Evolutionary conservation across 1,284 basidiomycete species (phyloP).

Genomic region (Amylostereum areolatum): DNA sequence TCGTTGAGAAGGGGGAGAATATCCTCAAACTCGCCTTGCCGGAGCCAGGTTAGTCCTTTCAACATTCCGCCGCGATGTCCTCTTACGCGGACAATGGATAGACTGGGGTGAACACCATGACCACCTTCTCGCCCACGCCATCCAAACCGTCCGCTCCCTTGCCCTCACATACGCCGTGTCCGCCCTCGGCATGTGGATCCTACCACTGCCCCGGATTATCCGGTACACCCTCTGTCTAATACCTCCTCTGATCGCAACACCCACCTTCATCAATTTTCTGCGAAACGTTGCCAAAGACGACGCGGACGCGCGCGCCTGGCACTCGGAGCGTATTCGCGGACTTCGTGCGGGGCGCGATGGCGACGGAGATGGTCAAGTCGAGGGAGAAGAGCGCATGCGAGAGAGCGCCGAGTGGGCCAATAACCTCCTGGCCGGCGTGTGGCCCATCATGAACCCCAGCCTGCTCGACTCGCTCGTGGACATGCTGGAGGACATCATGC

Average conservation of each 20-base stretch:
- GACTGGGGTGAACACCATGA: slow-evolving; percentile 25
- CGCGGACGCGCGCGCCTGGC: slow-evolving; percentile 29
- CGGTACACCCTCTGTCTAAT: slow-evolving; percentile 18
- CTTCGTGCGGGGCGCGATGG: slow-evolving; percentile 25
- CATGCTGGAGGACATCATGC: slow-evolving; percentile 37
- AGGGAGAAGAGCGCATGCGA: slow-evolving; percentile 24
- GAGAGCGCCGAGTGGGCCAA: slow-evolving; percentile 38
- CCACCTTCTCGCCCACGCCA: slow-evolving; percentile 16
- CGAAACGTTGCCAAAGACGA: slow-evolving; percentile 21
- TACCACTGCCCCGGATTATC: slow-evolving; percentile 20
- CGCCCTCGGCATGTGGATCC: slow-evolving; percentile 17
- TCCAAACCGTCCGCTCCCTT: slow-evolving; percentile 19
- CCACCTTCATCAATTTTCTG: slow-evolving; percentile 24
- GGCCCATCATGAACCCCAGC: slow-evolving; percentile 34
- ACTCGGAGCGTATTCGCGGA: slow-evolving; percentile 31
- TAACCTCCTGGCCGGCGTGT: slow-evolving; percentile 27
- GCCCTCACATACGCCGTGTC: slow-evolving; percentile 18
- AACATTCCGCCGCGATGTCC: not conserved
- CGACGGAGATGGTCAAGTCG: slow-evolving; percentile 24
- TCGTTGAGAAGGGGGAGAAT: slow-evolving; percentile 21
- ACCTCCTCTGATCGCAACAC: slow-evolving; percentile 22
- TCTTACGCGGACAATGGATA: slow-evolving; percentile 5
- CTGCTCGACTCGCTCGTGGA: slow-evolving; percentile 29
- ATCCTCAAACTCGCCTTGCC: slow-evolving; percentile 25
- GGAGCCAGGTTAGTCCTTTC: slow-evolving; percentile 20